phyloP scores from a whole-genome alignment of 768 basidiomycete genomes.

The Cantharellus anzutake region DNA sequence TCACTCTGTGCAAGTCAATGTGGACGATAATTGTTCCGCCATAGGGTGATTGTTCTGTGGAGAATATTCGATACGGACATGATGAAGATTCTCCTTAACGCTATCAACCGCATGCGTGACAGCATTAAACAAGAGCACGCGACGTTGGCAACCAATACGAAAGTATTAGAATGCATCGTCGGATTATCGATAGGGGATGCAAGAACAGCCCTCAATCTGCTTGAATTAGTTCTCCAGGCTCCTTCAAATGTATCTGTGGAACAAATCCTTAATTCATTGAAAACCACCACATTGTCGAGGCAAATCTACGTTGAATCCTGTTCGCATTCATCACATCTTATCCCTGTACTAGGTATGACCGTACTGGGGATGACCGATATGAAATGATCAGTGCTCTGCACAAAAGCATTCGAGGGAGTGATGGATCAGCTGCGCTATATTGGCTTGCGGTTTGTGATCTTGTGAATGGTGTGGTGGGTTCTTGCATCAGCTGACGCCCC shows the following conservation, averaged over 20 bases:
- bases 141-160: slow-evolving; percentile 10
- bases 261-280: slow-evolving; percentile 35
- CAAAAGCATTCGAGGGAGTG: slow-evolving; percentile 62
- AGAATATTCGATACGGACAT: slow-evolving; percentile 48
- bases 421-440: slow-evolving; percentile 64
- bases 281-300: slow-evolving; percentile 40
- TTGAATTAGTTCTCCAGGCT: slow-evolving; percentile 45
- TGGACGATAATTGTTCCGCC: not conserved
- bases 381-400: slow-evolving; percentile 76
- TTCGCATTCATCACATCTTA: not conserved
- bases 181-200: slow-evolving; percentile 51
- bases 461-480: not conserved
- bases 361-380: slow-evolving; percentile 55
- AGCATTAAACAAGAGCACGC: not conserved
- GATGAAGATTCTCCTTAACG: slow-evolving; percentile 34
- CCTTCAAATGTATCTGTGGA: slow-evolving; percentile 24
- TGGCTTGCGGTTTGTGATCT: slow-evolving; percentile 38
- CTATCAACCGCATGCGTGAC: slow-evolving; percentile 14
- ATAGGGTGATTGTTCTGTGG: slow-evolving; percentile 55
- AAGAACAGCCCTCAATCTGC: slow-evolving; percentile 53
- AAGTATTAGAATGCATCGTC: slow-evolving; percentile 29
- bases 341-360: slow-evolving; percentile 29
- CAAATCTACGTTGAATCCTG: not conserved
- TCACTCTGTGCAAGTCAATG: slow-evolving; percentile 5
- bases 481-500: not conserved